phyloP scores from a whole-genome alignment of 495 filamentous ascomycete species.

The Lasiosphaeria miniovina region DNA sequence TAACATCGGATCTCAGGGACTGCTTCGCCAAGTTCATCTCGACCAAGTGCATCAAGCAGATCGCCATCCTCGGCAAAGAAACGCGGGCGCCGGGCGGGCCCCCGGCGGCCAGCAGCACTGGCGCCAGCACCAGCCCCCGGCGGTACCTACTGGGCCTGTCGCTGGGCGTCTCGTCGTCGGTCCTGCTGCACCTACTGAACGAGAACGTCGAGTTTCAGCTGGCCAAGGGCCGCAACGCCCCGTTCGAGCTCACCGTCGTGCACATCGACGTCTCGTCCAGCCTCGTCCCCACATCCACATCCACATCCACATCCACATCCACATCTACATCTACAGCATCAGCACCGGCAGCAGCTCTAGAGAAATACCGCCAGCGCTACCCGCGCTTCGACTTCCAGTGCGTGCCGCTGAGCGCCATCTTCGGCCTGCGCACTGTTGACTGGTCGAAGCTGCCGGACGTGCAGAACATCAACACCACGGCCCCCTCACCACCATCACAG shows the following conservation, averaged over 20 bases:
- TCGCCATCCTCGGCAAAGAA: conserved; percentile 54
- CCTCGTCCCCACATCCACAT: background rate
- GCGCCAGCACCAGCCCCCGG: conserved; percentile 25
- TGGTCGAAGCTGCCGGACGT: conserved; percentile 25
- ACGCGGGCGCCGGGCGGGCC: conserved; percentile 47
- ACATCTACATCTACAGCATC: background rate
- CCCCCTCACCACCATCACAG: conserved; percentile 35
- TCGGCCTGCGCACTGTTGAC: conserved; percentile 40
- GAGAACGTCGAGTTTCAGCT: conserved; percentile 60
- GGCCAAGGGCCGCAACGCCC: conserved; percentile 49
- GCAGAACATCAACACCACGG: no score
- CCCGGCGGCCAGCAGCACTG: conserved; percentile 29
- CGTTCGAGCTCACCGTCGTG: conserved; percentile 65
- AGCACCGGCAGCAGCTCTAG: conserved; percentile 4
- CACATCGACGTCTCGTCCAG: conserved; percentile 51
- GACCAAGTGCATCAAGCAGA: conserved; percentile 74
- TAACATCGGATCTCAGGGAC: conserved; percentile 45
- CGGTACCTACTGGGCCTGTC: conserved; percentile 75
- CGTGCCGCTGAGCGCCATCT: conserved; percentile 57
- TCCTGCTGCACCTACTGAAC: conserved; percentile 72
- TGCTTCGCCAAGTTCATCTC: conserved; percentile 76
- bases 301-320: background rate
- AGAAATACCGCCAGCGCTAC: conserved; percentile 44
- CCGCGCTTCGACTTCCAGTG: conserved; percentile 55
- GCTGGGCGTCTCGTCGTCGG: conserved; percentile 77